phyloP scores from a whole-genome alignment of 768 basidiomycete genomes.

The Lyophyllum shimeji region DNA sequence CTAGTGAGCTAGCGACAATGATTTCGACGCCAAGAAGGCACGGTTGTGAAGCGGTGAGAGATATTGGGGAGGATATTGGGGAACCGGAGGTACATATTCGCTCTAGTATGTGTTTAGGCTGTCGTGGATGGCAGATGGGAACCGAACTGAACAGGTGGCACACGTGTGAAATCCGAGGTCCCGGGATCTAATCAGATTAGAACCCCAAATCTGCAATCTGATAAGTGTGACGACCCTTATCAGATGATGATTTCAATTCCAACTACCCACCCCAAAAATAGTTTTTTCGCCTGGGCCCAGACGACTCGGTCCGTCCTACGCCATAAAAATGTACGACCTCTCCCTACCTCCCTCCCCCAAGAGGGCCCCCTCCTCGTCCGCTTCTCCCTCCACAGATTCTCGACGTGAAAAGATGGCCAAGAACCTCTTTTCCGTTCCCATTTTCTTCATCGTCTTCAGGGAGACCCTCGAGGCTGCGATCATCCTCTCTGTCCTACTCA shows the following conservation, averaged over 20 bases:
- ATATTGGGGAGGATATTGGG: neutral
- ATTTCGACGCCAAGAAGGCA: neutral
- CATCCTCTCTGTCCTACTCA: slow-evolving; percentile 89
- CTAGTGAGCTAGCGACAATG: neutral
- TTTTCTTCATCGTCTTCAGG: slow-evolving; percentile 96
- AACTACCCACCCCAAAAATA: neutral
- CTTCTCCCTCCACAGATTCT: slow-evolving; percentile 1
- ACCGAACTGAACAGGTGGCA: neutral
- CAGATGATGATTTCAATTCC: slow-evolving; percentile 16
- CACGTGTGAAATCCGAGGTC: slow-evolving; percentile 1
- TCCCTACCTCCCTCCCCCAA: neutral
- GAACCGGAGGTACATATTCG: too few relatives aligned
- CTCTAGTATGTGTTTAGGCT: neutral
- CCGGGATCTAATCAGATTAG: slow-evolving; percentile 36
- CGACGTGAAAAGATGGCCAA: slow-evolving; percentile 53
- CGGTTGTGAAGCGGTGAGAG: neutral
- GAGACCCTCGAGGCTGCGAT: slow-evolving; percentile 92
- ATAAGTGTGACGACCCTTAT: slow-evolving; percentile 22
- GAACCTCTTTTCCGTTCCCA: slow-evolving; percentile 83
- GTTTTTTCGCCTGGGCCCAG: neutral
- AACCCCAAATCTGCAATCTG: slow-evolving; percentile 19
- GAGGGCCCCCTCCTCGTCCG: slow-evolving; percentile 6
- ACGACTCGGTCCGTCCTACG: neutral
- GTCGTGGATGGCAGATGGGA: neutral
- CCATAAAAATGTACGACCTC: neutral